Evolutionary conservation across 257 asterid species (phyloP).

Genomic region (Gardenia jasminoides): DNA sequence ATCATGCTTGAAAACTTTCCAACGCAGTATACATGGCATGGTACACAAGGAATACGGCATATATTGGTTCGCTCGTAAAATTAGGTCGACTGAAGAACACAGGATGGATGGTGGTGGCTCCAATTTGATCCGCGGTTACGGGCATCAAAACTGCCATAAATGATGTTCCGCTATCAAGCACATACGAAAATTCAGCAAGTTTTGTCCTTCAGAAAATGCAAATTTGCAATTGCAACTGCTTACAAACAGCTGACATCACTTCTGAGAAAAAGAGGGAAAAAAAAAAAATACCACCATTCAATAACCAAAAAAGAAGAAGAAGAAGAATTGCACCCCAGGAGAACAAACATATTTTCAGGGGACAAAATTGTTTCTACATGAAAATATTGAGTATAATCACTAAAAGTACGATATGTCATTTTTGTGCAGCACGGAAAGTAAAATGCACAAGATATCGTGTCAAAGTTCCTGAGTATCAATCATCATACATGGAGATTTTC

Average conservation of each 20-base stretch:
- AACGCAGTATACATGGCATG: neutral
- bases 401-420: neutral
- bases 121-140: neutral
- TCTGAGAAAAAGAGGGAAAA: neutral
- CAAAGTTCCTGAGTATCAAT: neutral
- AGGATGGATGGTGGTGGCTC: neutral
- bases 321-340: neutral
- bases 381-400: neutral
- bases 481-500: slow-evolving; percentile 62
- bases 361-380: neutral
- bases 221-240: neutral
- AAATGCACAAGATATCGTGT: neutral
- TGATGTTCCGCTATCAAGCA: neutral
- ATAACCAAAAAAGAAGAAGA: too few species aligned
- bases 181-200: neutral
- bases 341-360: neutral
- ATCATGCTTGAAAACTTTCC: neutral
- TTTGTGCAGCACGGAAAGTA: neutral
- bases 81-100: neutral
- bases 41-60: neutral
- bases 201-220: neutral
- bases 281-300: neutral
- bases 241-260: neutral
- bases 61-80: neutral
- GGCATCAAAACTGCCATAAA: neutral